Evolutionary conservation across 768 basidiomycete species (phyloP).

Genomic region (Strobilomyces dryophilus): DNA sequence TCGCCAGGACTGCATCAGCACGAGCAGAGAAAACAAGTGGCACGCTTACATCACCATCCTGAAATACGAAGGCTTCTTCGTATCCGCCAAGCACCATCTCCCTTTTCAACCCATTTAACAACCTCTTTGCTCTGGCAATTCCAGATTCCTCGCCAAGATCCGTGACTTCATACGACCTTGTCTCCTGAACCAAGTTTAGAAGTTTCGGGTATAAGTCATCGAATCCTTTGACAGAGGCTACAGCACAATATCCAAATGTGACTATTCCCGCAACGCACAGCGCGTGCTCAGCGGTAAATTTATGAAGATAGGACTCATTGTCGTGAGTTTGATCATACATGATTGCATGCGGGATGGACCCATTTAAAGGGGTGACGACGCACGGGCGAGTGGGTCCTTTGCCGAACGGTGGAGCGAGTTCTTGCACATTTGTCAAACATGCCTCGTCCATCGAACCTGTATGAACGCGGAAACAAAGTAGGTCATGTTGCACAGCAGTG

Average conservation of each 20-base stretch:
- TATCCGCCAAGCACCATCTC: conserved; percentile 90
- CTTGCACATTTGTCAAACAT: conserved; percentile 72
- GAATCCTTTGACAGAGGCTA: conserved; percentile 95
- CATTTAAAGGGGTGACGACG: conserved; percentile 73
- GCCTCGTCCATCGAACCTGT: conserved; percentile 90
- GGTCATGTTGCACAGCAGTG: neutral
- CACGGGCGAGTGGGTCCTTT: conserved; percentile 75
- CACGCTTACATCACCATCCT: conserved; percentile 84
- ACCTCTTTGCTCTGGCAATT: conserved; percentile 56
- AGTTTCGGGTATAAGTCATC: conserved; percentile 96
- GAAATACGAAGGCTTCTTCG: conserved; percentile 93
- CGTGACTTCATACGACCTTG: conserved; percentile 70
- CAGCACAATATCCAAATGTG: conserved; percentile 82
- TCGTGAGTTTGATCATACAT: conserved; percentile 97
- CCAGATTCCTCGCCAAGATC: conserved; percentile 52
- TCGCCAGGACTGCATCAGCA: neutral
- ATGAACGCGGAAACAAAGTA: neutral
- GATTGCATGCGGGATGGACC: conserved; percentile 87
- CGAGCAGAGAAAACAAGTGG: neutral
- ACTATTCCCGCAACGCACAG: conserved; percentile 93
- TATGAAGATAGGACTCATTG: conserved; percentile 88
- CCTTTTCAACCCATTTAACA: conserved; percentile 82
- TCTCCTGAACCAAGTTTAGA: conserved; percentile 85
- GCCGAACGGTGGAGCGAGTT: conserved; percentile 77
- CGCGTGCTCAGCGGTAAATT: conserved; percentile 91